Evolutionary conservation across 495 filamentous ascomycete genomes (phyloP), one percentile per base, ranked within the genome.

Genomic region (Aspergillus conjunctus): DNA sequence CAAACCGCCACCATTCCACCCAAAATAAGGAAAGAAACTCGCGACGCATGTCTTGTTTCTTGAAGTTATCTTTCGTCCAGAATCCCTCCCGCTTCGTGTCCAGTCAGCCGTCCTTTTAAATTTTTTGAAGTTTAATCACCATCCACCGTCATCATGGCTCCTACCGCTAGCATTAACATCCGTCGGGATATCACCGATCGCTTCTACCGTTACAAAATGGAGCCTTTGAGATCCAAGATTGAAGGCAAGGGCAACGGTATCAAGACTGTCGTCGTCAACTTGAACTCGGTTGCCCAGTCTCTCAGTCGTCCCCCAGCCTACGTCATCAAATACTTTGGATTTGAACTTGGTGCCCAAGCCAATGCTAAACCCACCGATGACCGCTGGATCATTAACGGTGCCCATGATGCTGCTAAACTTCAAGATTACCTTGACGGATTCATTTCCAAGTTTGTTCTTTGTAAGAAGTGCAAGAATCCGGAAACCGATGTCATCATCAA

Each of bases 151-250:
- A 87, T 62, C 77, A 93, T 93, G 90, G 87, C 87, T 54, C 39
- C 58, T 37, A 59, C 41, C 77, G 90, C 88, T 78, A 82, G 26
- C 26, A 26, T 98, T 85, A 98, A 98, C 79, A 93, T 98, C 83
- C 93, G 93, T 75, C 91, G 94, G 78, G 95, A 98, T 91, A 87
- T 97, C 80, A 88, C 87, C 80, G 94, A 98, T 81, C 90, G 91
- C 76, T 98, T 97, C 89, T 98, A 98, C 79, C 94, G 94, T 77
- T 98, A 98, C 87, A 98, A 98, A 85, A 98, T 98, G 94, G 94
- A 98, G 80, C 87, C 85, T 64, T 83, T 98, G 72, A 91, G 93
- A 83, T 96, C 94, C 77, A 98, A 98, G 85, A 94, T 98, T 70
- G 94, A 98, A 79, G 94, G 94, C 77, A 98, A 98, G 80, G 94